These are phyloP conservation scores for Candida krabiensis DNA, from an alignment of 805 yeast species.

Conservation along the genomic window DNA sequence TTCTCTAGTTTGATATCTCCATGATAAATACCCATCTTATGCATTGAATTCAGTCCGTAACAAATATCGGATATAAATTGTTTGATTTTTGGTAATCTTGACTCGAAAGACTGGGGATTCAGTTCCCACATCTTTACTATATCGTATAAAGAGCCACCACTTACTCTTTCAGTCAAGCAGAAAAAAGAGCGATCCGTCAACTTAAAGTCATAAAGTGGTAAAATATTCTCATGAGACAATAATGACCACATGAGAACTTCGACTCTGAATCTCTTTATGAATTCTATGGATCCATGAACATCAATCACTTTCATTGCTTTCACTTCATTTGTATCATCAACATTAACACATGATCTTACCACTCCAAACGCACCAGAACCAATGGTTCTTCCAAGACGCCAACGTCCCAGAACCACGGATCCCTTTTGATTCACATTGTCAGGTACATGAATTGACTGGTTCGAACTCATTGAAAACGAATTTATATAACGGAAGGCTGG, in stretches of 20 bases:
- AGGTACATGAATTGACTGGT: slow-evolving; percentile 8
- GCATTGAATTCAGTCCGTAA: slow-evolving; percentile 62
- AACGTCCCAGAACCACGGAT: slow-evolving; percentile 54
- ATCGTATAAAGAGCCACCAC: slow-evolving; percentile 82
- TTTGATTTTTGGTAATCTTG: slow-evolving; percentile 26
- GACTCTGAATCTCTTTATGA: slow-evolving; percentile 58
- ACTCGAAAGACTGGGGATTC: slow-evolving; percentile 9
- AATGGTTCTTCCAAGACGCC: slow-evolving; percentile 65
- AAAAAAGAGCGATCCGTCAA: slow-evolving; percentile 62
- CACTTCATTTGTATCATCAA: slow-evolving; percentile 13
- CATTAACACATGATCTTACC: slow-evolving; percentile 44
- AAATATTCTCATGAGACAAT: slow-evolving; percentile 61
- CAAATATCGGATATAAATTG: slow-evolving; percentile 53
- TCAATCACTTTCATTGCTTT: slow-evolving; percentile 33
- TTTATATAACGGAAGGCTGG: slow-evolving; percentile 23
- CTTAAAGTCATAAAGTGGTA: slow-evolving; percentile 60
- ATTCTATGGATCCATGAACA: slow-evolving; percentile 39
- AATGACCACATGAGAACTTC: slow-evolving; percentile 78
- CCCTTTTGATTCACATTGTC: slow-evolving; percentile 61
- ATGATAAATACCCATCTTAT: slow-evolving; percentile 63
- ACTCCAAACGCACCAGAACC: slow-evolving; percentile 93
- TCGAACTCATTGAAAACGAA: slow-evolving; percentile 18
- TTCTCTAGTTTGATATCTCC: slow-evolving; percentile 85
- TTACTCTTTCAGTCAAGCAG: slow-evolving; percentile 65
- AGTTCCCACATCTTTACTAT: slow-evolving; percentile 66